phyloP scores from a whole-genome alignment of 768 basidiomycete genomes.

The Termitomyces sp. region DNA sequence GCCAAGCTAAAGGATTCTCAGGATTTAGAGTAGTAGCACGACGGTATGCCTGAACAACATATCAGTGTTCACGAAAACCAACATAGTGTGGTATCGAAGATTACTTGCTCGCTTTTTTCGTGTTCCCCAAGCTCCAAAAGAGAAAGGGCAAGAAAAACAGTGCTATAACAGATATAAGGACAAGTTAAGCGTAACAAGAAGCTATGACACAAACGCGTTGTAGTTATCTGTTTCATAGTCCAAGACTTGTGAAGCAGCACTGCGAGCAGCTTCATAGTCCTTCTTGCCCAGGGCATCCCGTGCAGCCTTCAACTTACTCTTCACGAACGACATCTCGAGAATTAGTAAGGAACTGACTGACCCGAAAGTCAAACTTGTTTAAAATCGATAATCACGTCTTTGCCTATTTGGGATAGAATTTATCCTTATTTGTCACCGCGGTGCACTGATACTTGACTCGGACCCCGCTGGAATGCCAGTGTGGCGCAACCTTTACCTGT shows the following conservation, averaged over 20 bases:
- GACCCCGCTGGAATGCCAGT: too few species aligned
- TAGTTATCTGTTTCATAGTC: conserved; percentile 82
- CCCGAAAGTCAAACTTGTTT: too few species aligned
- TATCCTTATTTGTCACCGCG: background rate
- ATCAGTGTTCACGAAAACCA: conserved; percentile 11
- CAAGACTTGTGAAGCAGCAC: conserved; percentile 62
- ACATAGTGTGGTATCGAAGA: conserved; percentile 14
- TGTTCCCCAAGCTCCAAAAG: conserved; percentile 68
- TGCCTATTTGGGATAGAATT: background rate
- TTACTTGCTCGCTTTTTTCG: conserved; percentile 84
- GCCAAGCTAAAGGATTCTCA: conserved; percentile 76
- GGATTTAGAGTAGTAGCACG: conserved; percentile 72
- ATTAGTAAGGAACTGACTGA: background rate
- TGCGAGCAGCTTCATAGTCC: conserved; percentile 64
- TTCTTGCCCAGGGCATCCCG: conserved; percentile 75
- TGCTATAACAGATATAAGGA: conserved; percentile 36
- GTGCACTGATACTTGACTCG: too few species aligned
- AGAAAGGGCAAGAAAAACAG: conserved; percentile 84
- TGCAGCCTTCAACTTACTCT: conserved; percentile 74
- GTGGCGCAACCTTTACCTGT: background rate
- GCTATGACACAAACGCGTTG: conserved; percentile 62
- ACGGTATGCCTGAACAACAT: conserved; percentile 57
- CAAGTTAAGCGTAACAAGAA: background rate
- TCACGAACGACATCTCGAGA: conserved; percentile 46
- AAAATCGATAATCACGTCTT: conserved; percentile 1